These are phyloP conservation scores for Coemansia sp. DNA, from an alignment of 192 early-diverging fungal species.

Conservation along the genomic window DNA sequence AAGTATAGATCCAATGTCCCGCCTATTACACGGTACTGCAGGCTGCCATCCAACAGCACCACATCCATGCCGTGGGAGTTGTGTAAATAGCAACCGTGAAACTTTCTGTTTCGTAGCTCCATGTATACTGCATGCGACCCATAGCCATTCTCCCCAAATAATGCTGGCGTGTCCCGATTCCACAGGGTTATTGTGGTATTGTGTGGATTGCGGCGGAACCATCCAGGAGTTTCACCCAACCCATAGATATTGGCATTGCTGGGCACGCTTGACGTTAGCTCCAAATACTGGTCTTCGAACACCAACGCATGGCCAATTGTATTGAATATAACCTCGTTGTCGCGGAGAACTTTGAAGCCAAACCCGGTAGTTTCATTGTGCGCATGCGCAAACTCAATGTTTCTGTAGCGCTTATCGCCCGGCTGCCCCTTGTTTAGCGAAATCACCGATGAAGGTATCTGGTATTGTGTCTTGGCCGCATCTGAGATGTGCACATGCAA, in stretches of 20 bases:
- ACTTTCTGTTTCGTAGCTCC: constrained; percentile 57
- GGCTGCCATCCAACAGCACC: constrained; percentile 37
- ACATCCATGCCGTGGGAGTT: constrained; percentile 74
- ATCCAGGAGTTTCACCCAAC: constrained; percentile 59
- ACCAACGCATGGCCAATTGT: constrained; percentile 50
- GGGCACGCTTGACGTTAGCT: constrained; percentile 59
- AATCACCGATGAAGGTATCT: constrained; percentile 41
- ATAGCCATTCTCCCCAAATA: constrained; percentile 58
- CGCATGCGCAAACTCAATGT: constrained; percentile 10
- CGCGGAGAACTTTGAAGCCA: constrained; percentile 32
- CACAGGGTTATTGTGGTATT: constrained; percentile 46
- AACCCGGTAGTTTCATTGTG: constrained; percentile 25
- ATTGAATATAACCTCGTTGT: constrained; percentile 28
- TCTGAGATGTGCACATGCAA: constrained; percentile 57
- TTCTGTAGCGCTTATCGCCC: constrained; percentile 6
- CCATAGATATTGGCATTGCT: constrained; percentile 64
- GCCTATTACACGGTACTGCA: constrained; percentile 66
- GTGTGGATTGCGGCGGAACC: constrained; percentile 53
- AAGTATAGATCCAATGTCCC: constrained; percentile 65
- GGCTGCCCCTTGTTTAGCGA: constrained; percentile 16
- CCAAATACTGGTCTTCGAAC: constrained; percentile 66
- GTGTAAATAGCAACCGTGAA: constrained; percentile 57
- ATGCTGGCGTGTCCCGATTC: constrained; percentile 50
- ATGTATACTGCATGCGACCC: constrained; percentile 65
- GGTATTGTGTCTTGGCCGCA: constrained; percentile 31